These are phyloP conservation scores for Fusarium domesticum DNA, from an alignment of 2,329 filamentous ascomycete species.

Conservation along the genomic window DNA sequence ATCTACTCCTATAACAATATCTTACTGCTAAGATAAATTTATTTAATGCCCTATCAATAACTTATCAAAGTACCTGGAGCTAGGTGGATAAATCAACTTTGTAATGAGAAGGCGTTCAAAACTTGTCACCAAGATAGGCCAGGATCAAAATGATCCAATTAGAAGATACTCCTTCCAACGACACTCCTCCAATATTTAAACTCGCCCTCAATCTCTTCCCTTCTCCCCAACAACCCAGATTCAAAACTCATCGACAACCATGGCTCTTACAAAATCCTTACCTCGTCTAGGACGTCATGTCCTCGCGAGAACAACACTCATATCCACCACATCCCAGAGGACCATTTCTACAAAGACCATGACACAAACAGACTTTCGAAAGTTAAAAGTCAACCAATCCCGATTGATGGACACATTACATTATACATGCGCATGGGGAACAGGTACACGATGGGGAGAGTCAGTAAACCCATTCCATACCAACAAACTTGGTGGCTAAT, in stretches of 20 bases:
- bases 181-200: background rate
- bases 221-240: too few species aligned
- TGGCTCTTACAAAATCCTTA: background rate
- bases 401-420: constrained; percentile 26
- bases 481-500: accelerated
- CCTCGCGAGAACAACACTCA: background rate
- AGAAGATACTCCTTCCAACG: background rate
- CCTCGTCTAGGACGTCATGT: background rate
- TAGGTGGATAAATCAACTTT: background rate
- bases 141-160: background rate
- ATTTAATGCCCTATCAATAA: too few species aligned
- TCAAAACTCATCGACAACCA: background rate
- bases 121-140: too few species aligned
- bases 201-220: background rate
- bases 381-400: constrained; percentile 17
- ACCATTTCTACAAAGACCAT: constrained; percentile 23
- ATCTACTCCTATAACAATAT: too few species aligned
- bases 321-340: constrained; percentile 1
- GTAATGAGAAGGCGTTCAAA: background rate
- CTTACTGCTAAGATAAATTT: too few species aligned
- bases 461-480: background rate
- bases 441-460: constrained; percentile 23
- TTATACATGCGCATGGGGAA: constrained; percentile 21
- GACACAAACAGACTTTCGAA: constrained; percentile 15
- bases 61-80: background rate